These are phyloP conservation scores for Metschnikowia corniflorae DNA, from an alignment of 805 yeast genomes.

Conservation along the genomic window DNA sequence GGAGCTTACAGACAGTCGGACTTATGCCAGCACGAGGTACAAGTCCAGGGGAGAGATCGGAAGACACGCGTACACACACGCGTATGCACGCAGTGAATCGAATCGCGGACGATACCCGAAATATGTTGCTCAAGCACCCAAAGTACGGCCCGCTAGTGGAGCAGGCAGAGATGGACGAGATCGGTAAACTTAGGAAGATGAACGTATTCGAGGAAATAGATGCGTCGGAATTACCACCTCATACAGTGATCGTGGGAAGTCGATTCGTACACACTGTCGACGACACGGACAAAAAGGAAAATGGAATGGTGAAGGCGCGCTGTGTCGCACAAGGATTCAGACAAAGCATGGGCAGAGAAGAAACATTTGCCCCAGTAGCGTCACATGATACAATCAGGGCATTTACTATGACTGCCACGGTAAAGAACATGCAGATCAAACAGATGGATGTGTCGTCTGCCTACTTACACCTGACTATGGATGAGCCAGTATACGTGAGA, in stretches of 20 bases:
- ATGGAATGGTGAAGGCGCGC: conserved; percentile 3
- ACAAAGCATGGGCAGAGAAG: neutral
- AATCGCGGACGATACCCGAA: neutral
- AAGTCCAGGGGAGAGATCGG: neutral
- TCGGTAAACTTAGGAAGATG: conserved; percentile 1
- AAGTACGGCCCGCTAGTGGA: neutral
- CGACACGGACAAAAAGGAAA: conserved; percentile 1
- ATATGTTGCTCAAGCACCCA: neutral
- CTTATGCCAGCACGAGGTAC: neutral
- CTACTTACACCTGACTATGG: conserved; percentile 4
- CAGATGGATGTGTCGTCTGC: conserved; percentile 5
- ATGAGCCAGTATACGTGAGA: conserved; percentile 4
- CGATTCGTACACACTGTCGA: conserved; percentile 5
- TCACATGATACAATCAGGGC: conserved; percentile 1
- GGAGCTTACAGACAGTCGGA: neutral
- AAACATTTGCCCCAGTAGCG: conserved; percentile 6
- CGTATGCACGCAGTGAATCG: neutral
- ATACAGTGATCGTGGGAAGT: neutral
- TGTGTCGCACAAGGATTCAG: conserved; percentile 3
- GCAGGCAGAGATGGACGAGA: conserved; percentile 2
- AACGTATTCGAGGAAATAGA: conserved; percentile 3
- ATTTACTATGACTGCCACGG: neutral
- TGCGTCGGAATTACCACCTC: neutral
- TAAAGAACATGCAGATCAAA: neutral
- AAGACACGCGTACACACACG: neutral